Base-by-base conservation (phyloP, 1,139 yeast genomes). In the Lizanozyma gosingica region DNA sequence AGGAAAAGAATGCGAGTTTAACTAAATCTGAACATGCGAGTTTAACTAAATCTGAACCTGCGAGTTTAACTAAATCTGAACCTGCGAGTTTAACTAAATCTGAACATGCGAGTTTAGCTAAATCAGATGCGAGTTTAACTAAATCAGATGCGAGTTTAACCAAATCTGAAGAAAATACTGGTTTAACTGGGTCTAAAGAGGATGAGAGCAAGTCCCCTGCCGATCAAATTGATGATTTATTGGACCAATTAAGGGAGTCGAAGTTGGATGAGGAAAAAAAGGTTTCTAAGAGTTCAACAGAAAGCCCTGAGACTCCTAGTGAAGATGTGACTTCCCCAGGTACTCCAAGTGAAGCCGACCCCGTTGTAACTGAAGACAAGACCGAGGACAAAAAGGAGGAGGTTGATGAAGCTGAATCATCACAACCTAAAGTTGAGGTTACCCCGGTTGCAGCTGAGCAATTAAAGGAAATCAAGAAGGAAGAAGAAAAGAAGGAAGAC, bases 241-340 rank as follows among this genome's bases (percentile, higher is more conserved):
- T 6, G 6, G 6, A 6, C 34, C 14, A 4, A 33, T 4, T 4
- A 4, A 9, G 34, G 6, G 14, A 33, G n/a, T 33, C 15, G 18
- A 43, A 46, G 15, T 45, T 40, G 15, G 49, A 47, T 37, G 52
- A 50, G 29, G 45, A 45, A 17, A 45, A 37, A 29, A 40, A 15
- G 3, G 42, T 35, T 15, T 16, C 17, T 11, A 34, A 34, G 14
- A 15, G 17, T 6, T 15, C 17, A 14, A n/a, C 14, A 34, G n/a
- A 33, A 6, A n/a, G 6, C 8, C 14, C n/a, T 33, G 15, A 33
- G 4, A 15, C 34, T 33, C 8, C 14, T 27, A 14, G 14, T 27
- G 34, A 33, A n/a, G 15, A 33, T n/a, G 4, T 33, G 14, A 15
- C 8, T n/a, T 9, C 6, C n/a, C 14, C 34, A 4, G 34, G 15